phyloP scores from a whole-genome alignment of 108 stramenopile species.

The Fragilaria radians region DNA sequence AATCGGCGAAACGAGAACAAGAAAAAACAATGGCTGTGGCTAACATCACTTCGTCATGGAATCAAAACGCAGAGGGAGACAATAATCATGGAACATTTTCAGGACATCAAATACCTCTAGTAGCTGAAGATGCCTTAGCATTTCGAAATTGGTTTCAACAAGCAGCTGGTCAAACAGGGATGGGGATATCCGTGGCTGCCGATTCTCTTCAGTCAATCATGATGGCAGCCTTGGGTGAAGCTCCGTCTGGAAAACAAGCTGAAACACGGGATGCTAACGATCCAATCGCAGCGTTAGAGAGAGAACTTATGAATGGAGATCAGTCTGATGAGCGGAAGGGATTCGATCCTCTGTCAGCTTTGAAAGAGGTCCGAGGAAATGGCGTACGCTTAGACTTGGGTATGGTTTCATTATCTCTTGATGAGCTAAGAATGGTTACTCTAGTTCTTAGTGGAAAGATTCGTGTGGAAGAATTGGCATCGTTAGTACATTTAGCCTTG shows the following conservation, averaged over 20 bases:
- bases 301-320: conserved; percentile 1
- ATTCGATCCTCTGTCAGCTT: conserved; percentile 53
- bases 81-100: conserved; percentile 9
- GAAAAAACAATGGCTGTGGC: conserved; percentile 1
- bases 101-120: conserved; percentile 15
- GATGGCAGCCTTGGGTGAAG: background rate
- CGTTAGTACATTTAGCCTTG: conserved; percentile 50
- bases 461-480: conserved; percentile 46
- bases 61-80: background rate
- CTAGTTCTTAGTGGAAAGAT: conserved; percentile 63
- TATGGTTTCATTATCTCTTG: conserved; percentile 45
- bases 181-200: conserved; percentile 24
- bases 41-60: background rate
- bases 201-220: background rate
- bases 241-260: background rate
- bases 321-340: conserved; percentile 28
- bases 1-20: conserved; percentile 18
- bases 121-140: conserved; percentile 37
- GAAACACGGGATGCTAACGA: conserved; percentile 2
- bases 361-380: conserved; percentile 43
- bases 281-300: background rate
- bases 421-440: conserved; percentile 56
- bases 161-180: background rate
- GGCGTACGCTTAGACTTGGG: conserved; percentile 69
- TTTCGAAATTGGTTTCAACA: conserved; percentile 25